phyloP scores from a whole-genome alignment of 2,329 filamentous ascomycete species.

The Dendrostoma leiphaemia region DNA sequence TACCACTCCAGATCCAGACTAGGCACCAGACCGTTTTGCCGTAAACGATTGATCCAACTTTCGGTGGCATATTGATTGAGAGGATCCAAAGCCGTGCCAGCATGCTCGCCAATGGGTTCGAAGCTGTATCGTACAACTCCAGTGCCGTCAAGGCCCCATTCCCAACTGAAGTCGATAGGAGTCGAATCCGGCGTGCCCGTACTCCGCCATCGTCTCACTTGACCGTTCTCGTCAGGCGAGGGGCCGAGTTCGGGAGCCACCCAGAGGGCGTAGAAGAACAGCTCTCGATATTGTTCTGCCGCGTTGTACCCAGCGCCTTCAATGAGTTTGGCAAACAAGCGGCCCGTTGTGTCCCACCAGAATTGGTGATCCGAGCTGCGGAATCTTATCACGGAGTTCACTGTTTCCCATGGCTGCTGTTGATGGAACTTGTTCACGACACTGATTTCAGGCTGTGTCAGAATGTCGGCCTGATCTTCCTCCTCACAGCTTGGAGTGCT shows the following conservation, averaged over 20 bases:
- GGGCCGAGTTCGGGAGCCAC: conserved; percentile 24
- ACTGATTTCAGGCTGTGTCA: background rate
- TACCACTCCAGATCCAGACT: conserved; percentile 25
- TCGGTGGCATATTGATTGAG: conserved; percentile 21
- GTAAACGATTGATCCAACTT: conserved; percentile 20
- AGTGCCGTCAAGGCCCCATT: conserved; percentile 22
- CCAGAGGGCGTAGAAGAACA: conserved; percentile 25
- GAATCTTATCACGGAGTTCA: conserved; percentile 22
- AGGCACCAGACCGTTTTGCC: conserved; percentile 21
- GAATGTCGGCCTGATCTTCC: background rate
- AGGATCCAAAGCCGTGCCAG: conserved; percentile 22
- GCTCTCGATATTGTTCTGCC: conserved; percentile 24
- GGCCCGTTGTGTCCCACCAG: conserved; percentile 26
- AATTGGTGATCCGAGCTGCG: conserved; percentile 23
- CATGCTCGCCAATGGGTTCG: conserved; percentile 24
- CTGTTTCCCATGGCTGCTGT: conserved; percentile 20
- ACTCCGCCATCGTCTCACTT: conserved; percentile 20
- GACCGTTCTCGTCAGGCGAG: conserved; percentile 19
- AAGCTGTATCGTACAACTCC: conserved; percentile 24
- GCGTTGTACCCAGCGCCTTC: conserved; percentile 24
- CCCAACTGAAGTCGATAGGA: conserved; percentile 26
- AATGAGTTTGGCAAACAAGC: conserved; percentile 24
- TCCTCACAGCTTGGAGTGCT: background rate
- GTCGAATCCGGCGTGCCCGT: conserved; percentile 24
- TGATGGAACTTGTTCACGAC: background rate